Evolutionary conservation across 1,284 basidiomycete species (phyloP).

Genomic region (Golubevia pallescens): DNA sequence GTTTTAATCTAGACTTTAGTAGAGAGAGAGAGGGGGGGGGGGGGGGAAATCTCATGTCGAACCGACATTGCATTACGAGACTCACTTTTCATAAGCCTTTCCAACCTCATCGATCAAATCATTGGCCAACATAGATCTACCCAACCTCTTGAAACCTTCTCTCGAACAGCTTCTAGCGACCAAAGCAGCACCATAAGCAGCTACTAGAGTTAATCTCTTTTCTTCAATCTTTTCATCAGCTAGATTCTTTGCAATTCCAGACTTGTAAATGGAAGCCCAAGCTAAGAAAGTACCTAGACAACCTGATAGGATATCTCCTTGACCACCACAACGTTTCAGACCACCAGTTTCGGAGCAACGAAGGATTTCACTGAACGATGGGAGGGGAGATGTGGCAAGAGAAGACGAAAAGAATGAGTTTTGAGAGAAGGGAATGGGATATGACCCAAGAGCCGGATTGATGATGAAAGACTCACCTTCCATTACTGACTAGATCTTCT

Average conservation of each 20-base stretch:
- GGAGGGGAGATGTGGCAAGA: not conserved
- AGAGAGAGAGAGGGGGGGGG: too few relatives aligned
- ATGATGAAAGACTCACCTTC: constrained; percentile 10
- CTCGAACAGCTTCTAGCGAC: constrained; percentile 35
- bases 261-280: constrained; percentile 22
- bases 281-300: constrained; percentile 52
- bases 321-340: constrained; percentile 57
- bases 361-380: constrained; percentile 22
- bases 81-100: constrained; percentile 32
- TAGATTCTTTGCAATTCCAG: not conserved
- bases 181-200: constrained; percentile 46
- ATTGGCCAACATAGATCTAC: constrained; percentile 50
- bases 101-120: constrained; percentile 54
- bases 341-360: constrained; percentile 32
- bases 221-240: constrained; percentile 9
- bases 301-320: constrained; percentile 57
- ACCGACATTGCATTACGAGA: not conserved
- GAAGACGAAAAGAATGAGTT: not conserved
- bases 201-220: constrained; percentile 34
- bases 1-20: too few relatives aligned
- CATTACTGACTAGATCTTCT: constrained; percentile 47
- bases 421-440: too few relatives aligned
- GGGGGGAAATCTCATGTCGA: too few relatives aligned
- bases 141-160: constrained; percentile 28
- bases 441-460: too few relatives aligned